Conservation (phyloP, 805 yeast species). For the Kodamaea hsintzibuensis region DNA sequence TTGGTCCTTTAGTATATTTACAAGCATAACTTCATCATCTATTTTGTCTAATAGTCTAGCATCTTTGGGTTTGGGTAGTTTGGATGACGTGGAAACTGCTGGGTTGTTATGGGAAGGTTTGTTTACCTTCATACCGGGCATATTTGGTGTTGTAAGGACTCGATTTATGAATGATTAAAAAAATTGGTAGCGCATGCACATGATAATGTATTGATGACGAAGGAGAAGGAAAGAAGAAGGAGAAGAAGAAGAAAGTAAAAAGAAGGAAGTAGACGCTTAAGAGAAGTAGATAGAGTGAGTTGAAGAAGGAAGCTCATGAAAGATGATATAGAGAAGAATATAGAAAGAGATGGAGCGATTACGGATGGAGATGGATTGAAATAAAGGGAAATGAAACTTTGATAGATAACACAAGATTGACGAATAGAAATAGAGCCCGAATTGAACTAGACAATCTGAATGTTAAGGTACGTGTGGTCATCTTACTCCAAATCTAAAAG, state of each 20-base stretch:
- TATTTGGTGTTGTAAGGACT: background rate
- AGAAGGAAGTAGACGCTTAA: too few relatives aligned
- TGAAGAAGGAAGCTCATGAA: too few relatives aligned
- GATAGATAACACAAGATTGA: too few relatives aligned
- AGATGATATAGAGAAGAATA: too few relatives aligned
- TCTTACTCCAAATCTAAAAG: too few relatives aligned
- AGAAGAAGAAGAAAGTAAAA: background rate
- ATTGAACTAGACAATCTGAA: too few relatives aligned
- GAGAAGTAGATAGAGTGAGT: too few relatives aligned
- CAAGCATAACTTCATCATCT: conserved; percentile 21
- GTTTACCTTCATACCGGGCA: conserved; percentile 1
- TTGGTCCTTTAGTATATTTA: conserved; percentile 17
- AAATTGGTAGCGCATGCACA: background rate
- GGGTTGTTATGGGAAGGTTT: background rate
- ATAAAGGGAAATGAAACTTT: too few relatives aligned
- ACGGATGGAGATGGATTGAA: too few relatives aligned
- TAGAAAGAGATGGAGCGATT: too few relatives aligned
- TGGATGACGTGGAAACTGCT: background rate
- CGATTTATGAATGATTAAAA: background rate
- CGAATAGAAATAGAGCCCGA: too few relatives aligned
- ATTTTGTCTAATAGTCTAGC: conserved; percentile 15
- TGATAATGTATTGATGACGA: background rate
- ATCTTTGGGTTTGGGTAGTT: background rate
- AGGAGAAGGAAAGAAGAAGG: background rate
- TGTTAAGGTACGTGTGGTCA: too few relatives aligned